Conservation (phyloP, 2,329 filamentous ascomycete genomes). For the Neobulgaria alba region DNA sequence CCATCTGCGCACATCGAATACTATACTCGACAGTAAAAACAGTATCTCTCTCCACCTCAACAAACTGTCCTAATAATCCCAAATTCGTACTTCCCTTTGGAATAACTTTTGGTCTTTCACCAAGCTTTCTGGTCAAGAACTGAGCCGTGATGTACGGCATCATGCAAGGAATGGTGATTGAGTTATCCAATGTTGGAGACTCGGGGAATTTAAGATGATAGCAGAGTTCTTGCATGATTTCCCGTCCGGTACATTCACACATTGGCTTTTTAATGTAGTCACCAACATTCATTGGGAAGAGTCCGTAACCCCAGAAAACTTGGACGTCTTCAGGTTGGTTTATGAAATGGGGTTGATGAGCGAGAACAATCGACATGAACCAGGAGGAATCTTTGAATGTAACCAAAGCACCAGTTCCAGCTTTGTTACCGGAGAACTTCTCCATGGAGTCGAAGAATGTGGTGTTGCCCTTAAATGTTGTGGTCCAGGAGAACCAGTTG, state of each 20-base stretch:
- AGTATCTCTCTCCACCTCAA: conserved; percentile 32
- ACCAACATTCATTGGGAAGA: conserved; percentile 31
- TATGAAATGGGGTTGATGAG: conserved; percentile 34
- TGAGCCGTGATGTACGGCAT: conserved; percentile 34
- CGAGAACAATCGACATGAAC: conserved; percentile 34
- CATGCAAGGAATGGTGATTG: conserved; percentile 31
- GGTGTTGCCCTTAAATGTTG: conserved; percentile 29
- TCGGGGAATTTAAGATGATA: conserved; percentile 31
- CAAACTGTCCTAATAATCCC: conserved; percentile 35
- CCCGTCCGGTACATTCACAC: conserved; percentile 32
- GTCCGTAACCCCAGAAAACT: conserved; percentile 34
- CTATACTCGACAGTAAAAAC: conserved; percentile 35
- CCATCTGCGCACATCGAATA: conserved; percentile 30
- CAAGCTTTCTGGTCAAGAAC: conserved; percentile 29
- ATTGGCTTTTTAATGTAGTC: conserved; percentile 34
- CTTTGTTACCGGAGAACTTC: conserved; percentile 27
- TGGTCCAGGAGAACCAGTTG: conserved; percentile 34
- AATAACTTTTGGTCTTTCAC: conserved; percentile 33
- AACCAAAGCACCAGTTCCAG: conserved; percentile 31
- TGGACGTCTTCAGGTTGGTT: conserved; percentile 29
- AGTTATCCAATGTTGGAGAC: conserved; percentile 22
- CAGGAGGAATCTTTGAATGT: conserved; percentile 33
- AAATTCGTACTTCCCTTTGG: conserved; percentile 32
- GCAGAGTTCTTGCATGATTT: conserved; percentile 34
- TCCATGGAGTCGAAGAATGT: conserved; percentile 27